A percentile compares a stretch with the other conserved stretches of the same genome.
Evolutionary conservation across 1,284 basidiomycete species (phyloP).

Genomic region (Papiliotrema terrestris): DNA sequence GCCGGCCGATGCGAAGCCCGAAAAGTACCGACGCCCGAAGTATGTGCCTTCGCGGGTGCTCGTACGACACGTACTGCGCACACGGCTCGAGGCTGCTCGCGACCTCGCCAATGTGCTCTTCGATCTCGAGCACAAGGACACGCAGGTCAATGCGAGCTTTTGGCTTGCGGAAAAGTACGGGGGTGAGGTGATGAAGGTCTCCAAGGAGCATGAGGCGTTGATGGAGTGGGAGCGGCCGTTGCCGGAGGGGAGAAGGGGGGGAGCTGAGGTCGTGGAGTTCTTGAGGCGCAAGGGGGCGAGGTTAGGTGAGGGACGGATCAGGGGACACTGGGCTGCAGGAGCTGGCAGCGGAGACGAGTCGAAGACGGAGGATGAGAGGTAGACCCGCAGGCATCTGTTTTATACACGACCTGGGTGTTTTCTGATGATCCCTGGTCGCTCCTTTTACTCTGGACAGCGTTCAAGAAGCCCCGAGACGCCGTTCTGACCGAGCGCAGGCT

Average conservation of each 20-base stretch:
- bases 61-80: constrained; percentile 77
- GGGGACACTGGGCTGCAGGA: constrained; percentile 28
- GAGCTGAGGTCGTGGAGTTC: constrained; percentile 44
- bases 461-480: too few relatives aligned
- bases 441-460: too few relatives aligned
- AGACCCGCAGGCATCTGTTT: too few relatives aligned
- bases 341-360: constrained; percentile 23
- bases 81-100: constrained; percentile 70
- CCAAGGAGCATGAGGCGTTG: constrained; percentile 22
- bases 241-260: constrained; percentile 31
- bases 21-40: constrained; percentile 39
- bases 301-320: constrained; percentile 19
- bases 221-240: constrained; percentile 34
- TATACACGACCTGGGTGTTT: too few relatives aligned
- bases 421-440: too few relatives aligned
- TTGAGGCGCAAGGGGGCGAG: constrained; percentile 42
- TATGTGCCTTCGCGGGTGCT: constrained; percentile 72
- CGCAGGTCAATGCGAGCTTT: constrained; percentile 33
- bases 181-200: constrained; percentile 27
- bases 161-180: constrained; percentile 45
- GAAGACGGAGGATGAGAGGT: constrained; percentile 11
- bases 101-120: constrained; percentile 67
- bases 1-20: constrained; percentile 25
- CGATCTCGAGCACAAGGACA: constrained; percentile 55
- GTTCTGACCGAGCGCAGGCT: too few relatives aligned